Conservation (phyloP, 169 alveolate species). For the Cystoisospora suis region DNA sequence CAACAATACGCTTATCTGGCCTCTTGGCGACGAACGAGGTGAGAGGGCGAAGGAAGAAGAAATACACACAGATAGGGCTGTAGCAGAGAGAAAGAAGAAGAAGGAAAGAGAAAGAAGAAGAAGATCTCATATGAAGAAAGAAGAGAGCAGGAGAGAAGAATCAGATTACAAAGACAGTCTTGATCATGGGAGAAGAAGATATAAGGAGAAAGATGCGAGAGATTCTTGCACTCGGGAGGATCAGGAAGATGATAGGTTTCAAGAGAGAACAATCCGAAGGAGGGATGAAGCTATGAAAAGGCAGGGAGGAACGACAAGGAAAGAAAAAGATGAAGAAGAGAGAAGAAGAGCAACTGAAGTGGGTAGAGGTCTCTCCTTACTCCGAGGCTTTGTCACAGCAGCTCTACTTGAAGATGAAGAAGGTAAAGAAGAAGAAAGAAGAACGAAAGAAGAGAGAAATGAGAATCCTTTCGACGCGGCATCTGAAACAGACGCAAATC, state of each 20-base stretch:
- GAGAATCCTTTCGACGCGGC: not conserved
- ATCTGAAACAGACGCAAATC: no score
- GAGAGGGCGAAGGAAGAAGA: not conserved
- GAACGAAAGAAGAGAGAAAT: not conserved
- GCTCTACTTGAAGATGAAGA: constrained; percentile 14
- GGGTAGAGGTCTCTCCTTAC: not conserved
- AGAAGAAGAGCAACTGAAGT: not conserved
- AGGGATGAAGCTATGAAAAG: not conserved
- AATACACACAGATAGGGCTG: no score
- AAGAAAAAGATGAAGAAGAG: not conserved
- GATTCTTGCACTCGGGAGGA: no score
- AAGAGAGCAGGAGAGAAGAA: not conserved
- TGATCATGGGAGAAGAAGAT: no score
- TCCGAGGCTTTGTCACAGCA: constrained; percentile 19
- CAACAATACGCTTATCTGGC: not conserved
- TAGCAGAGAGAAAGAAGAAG: not conserved
- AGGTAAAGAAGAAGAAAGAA: not conserved
- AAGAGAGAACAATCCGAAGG: not conserved
- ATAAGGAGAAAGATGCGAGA: no score
- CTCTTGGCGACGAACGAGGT: not conserved
- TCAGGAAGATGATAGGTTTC: not conserved
- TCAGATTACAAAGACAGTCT: no score
- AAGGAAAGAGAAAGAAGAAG: not conserved
- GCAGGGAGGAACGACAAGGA: not conserved
- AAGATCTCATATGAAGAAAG: not conserved